These are phyloP conservation scores for Beauveria medogensis DNA, from an alignment of 2,329 filamentous ascomycete species.

Conservation along the genomic window DNA sequence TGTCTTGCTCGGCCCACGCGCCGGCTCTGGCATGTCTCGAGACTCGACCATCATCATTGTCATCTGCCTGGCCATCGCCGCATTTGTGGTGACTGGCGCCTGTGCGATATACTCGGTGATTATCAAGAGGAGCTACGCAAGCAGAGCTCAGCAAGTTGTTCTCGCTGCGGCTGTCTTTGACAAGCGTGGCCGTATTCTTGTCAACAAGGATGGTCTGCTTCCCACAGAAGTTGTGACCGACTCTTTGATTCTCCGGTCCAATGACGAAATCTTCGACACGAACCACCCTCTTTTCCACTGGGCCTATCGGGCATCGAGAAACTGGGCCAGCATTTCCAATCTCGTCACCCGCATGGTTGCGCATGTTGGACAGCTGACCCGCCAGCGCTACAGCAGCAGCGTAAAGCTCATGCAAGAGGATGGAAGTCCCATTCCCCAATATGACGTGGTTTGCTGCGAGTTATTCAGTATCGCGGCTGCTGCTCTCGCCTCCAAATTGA, in stretches of 20 bases:
- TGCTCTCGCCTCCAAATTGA: slow-evolving; percentile 61
- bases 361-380: slow-evolving; percentile 51
- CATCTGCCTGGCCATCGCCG: slow-evolving; percentile 52
- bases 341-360: slow-evolving; percentile 64
- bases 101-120: slow-evolving; percentile 47
- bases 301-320: slow-evolving; percentile 73
- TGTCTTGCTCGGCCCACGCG: slow-evolving; percentile 33
- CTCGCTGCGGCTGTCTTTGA: slow-evolving; percentile 60
- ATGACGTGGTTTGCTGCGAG: slow-evolving; percentile 71
- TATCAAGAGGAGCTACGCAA: slow-evolving; percentile 44
- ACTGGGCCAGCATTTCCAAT: slow-evolving; percentile 63
- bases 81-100: slow-evolving; percentile 50
- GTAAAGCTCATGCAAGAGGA: slow-evolving; percentile 44
- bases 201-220: slow-evolving; percentile 60
- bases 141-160: slow-evolving; percentile 53
- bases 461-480: slow-evolving; percentile 74
- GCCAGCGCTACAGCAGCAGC: slow-evolving; percentile 25
- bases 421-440: slow-evolving; percentile 55
- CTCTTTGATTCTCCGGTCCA: slow-evolving; percentile 57
- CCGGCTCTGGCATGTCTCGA: slow-evolving; percentile 40
- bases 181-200: slow-evolving; percentile 55
- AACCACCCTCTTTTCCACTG: slow-evolving; percentile 77
- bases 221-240: slow-evolving; percentile 72
- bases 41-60: slow-evolving; percentile 67
- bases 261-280: slow-evolving; percentile 67